These are phyloP conservation scores for Chaetomium olivaceum DNA, from an alignment of 2,329 filamentous ascomycete species.

Conservation along the genomic window DNA sequence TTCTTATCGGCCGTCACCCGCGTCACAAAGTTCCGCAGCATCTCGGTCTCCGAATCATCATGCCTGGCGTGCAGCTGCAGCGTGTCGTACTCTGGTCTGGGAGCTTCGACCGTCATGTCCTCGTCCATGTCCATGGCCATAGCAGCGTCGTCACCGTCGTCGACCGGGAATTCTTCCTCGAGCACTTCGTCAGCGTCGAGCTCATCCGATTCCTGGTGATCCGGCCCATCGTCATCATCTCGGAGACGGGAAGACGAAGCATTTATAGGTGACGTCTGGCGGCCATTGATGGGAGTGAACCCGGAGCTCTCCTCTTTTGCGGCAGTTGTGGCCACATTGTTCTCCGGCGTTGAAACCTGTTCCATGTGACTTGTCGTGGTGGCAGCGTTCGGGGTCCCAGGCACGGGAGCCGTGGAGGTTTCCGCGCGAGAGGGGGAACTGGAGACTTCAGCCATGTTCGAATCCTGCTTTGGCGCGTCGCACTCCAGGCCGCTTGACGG, in stretches of 20 bases:
- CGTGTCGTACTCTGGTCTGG: constrained; percentile 31
- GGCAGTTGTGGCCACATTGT: background rate
- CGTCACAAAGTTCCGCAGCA: constrained; percentile 41
- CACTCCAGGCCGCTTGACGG: background rate
- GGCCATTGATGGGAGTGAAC: constrained; percentile 34
- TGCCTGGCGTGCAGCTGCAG: constrained; percentile 31
- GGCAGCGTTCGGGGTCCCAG: background rate
- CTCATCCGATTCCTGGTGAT: constrained; percentile 20
- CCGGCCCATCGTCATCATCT: constrained; percentile 11
- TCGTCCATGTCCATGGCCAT: constrained; percentile 28
- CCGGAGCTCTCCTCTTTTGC: constrained; percentile 14
- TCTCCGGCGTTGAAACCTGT: background rate
- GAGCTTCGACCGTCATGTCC: constrained; percentile 22
- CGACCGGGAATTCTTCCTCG: constrained; percentile 19
- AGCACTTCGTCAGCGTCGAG: constrained; percentile 26
- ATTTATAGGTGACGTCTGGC: constrained; percentile 24
- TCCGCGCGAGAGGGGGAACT: background rate
- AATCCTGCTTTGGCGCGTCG: too few relatives aligned
- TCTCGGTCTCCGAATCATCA: constrained; percentile 40
- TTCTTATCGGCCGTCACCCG: constrained; percentile 40
- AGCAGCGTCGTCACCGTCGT: constrained; percentile 19
- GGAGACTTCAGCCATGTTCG: background rate
- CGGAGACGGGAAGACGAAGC: background rate
- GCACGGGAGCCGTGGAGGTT: background rate
- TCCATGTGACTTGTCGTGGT: background rate